Evolutionary conservation across 805 yeast species (phyloP), one percentile per base, ranked within the genome.

Genomic region (Wickerhamiella sergipiensis): DNA sequence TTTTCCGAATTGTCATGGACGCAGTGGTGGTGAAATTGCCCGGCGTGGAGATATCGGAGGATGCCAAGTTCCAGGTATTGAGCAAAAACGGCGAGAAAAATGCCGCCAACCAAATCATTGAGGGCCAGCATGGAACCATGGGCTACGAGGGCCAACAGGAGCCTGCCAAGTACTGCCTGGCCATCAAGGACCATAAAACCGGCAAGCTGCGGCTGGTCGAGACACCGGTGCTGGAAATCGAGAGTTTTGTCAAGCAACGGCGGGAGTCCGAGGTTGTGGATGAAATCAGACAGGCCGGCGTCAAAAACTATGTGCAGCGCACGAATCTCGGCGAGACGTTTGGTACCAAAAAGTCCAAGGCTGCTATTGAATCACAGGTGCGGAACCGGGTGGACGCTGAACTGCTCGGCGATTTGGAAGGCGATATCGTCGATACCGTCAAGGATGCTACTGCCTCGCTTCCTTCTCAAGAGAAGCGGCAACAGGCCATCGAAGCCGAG

Each of bases 311-410:
- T 52, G 70, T 73, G 17, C 86, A 85, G 68, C 78, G 97, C 65
- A 85, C 78, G 51, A 83, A 86, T 1, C 75, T 92, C 62, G 98
- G 98, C 62, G 90, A 87, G 68, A 94, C 92, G 2, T 92, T 92
- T 60, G 98, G 98, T 75, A 90, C 98, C 52, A 89, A 85, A 71
- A 89, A 81, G 71, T 97, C 97, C 55, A 90, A 87, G 71, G 83
- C 86, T 59, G 95, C 95, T 36, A 84, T 92, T 61, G 71, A 77
- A 48, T 90, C 83, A 64, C 68, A 80, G 60, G 92, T 82, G 61
- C 79, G 83, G 66, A 92, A 92, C 69, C 76, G 84, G 60, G 81
- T 92, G 62, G 97, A 92, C 64, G 76, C 95, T 1, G 94, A 79
- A 49, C 78, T 80, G 66, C 75, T 92, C 57, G 83, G 77, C 51